phyloP scores from a whole-genome alignment of 2,329 filamentous ascomycete genomes.

The Neospermospora avenae region DNA sequence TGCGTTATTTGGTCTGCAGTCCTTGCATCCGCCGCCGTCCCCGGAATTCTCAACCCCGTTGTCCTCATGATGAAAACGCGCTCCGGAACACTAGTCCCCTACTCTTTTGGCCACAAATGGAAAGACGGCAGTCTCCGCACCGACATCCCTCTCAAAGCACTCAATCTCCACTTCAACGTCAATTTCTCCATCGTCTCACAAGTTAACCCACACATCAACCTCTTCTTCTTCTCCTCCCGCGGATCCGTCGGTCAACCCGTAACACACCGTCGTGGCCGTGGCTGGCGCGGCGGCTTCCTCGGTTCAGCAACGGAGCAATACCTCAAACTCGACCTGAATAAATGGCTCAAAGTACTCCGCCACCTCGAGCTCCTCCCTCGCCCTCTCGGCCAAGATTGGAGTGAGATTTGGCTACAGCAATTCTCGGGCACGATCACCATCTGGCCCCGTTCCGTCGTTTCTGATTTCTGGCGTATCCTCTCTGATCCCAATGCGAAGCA shows the following conservation, averaged over 20 bases:
- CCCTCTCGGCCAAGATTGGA: slow-evolving; percentile 93
- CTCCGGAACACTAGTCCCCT: slow-evolving; percentile 76
- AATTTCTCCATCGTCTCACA: slow-evolving; percentile 89
- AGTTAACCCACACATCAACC: slow-evolving; percentile 96
- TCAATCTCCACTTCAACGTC: slow-evolving; percentile 97
- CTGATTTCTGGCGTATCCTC: slow-evolving; percentile 83
- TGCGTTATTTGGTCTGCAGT: slow-evolving; percentile 99
- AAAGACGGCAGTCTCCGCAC: slow-evolving; percentile 94
- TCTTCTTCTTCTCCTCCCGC: slow-evolving; percentile 97
- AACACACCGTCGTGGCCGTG: slow-evolving; percentile 86
- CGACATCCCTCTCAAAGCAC: slow-evolving; percentile 88
- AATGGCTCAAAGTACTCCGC: slow-evolving; percentile 93
- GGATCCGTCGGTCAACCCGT: slow-evolving; percentile 91
- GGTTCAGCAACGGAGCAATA: slow-evolving; percentile 92
- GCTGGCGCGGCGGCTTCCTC: slow-evolving; percentile 94
- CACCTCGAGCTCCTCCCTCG: slow-evolving; percentile 89
- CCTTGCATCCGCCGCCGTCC: slow-evolving; percentile 89
- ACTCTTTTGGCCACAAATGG: slow-evolving; percentile 98
- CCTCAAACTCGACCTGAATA: slow-evolving; percentile 92
- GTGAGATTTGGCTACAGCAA: slow-evolving; percentile 90
- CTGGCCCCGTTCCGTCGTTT: slow-evolving; percentile 78
- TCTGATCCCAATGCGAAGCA: slow-evolving; percentile 74
- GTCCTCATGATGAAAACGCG: slow-evolving; percentile 87
- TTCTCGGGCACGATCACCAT: slow-evolving; percentile 95
- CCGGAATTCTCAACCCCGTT: slow-evolving; percentile 91